Evolutionary conservation across 768 basidiomycete species (phyloP), one percentile per base, ranked within the genome.

Genomic region (Mycena amicta): DNA sequence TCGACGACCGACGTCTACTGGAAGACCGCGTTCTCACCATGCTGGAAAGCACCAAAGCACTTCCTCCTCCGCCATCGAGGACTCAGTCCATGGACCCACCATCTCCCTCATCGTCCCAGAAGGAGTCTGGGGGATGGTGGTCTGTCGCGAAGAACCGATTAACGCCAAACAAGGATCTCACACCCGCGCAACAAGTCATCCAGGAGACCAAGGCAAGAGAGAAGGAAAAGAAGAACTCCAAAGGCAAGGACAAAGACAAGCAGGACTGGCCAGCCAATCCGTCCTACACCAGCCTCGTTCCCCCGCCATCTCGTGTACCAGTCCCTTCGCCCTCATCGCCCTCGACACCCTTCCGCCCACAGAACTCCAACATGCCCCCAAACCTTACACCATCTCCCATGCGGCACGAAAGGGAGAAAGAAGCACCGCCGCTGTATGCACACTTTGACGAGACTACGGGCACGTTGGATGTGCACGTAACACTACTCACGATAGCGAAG

Each of bases 161-260:
- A 11, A 92, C 90, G 1, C 90, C 92, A 2, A 88, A 88, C 13
- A 93, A 92, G 65, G 86, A 86, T 12, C 83, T 91, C n/a, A 93
- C 92, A 0, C 90, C 92, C 8, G 92, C 92, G 0, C 92, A 93
- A 66, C 90, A 92, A 64, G 79, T 94, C 53, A 86, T 93, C 49
- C 79, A 82, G 56, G 91, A 93, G 6, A 77, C 89, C 18, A 90
- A 92, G 67, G 75, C 82, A 20, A 79, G 83, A 41, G 83, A 88
- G 54, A 87, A 84, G 66, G 84, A 45, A 23, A 73, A 74, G 67
- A 77, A 74, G 63, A 79, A 76, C 53, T 75, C 70, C 26, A 81
- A 80, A 62, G 77, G 75, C 26, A 87, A 88, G 54, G 80, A 87
- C 20, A 83, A 83, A 66, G 78, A 79, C 25, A 89, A 86, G 87